phyloP scores from a whole-genome alignment of 805 yeast genomes.

The Osmozyma mogii region DNA sequence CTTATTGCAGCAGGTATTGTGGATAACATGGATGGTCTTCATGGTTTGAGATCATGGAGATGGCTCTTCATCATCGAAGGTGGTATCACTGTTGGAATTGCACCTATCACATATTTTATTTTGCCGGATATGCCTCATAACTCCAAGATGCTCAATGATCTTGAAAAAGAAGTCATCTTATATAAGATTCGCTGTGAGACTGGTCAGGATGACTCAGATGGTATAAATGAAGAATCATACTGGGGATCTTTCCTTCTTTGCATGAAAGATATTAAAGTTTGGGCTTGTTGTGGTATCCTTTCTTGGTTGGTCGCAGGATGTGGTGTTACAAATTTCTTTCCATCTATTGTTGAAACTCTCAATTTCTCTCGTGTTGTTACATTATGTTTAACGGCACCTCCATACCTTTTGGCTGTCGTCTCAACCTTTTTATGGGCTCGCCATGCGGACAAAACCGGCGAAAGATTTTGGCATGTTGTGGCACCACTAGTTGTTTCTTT shows the following conservation, averaged over 20 bases:
- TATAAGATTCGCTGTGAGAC: constrained; percentile 34
- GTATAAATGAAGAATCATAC: constrained; percentile 27
- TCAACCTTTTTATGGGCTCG: constrained; percentile 45
- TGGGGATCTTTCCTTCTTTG: constrained; percentile 30
- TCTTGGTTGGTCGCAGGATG: constrained; percentile 48
- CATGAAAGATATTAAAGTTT: constrained; percentile 35
- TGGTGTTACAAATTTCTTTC: constrained; percentile 56
- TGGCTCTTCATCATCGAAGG: constrained; percentile 55
- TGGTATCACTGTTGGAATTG: constrained; percentile 38
- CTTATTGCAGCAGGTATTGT: constrained; percentile 48
- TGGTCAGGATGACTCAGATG: constrained; percentile 33
- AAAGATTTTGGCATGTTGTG: constrained; percentile 43
- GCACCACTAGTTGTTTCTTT: constrained; percentile 35
- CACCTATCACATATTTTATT: constrained; percentile 38
- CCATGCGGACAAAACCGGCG: constrained; percentile 50
- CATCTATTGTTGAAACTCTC: constrained; percentile 50
- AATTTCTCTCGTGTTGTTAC: constrained; percentile 44
- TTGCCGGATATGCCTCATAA: constrained; percentile 48
- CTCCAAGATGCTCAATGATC: constrained; percentile 37
- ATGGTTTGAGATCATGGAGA: constrained; percentile 34
- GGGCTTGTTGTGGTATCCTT: constrained; percentile 38
- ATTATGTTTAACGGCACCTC: constrained; percentile 52
- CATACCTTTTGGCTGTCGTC: constrained; percentile 44
- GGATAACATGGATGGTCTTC: constrained; percentile 22
- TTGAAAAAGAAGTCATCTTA: constrained; percentile 37